Percentiles rank a stretch among this genome's conserved stretches.
These are phyloP conservation scores for Limonium bicolor DNA, from an alignment of 148 eudicot genomes.

Conservation along the genomic window DNA sequence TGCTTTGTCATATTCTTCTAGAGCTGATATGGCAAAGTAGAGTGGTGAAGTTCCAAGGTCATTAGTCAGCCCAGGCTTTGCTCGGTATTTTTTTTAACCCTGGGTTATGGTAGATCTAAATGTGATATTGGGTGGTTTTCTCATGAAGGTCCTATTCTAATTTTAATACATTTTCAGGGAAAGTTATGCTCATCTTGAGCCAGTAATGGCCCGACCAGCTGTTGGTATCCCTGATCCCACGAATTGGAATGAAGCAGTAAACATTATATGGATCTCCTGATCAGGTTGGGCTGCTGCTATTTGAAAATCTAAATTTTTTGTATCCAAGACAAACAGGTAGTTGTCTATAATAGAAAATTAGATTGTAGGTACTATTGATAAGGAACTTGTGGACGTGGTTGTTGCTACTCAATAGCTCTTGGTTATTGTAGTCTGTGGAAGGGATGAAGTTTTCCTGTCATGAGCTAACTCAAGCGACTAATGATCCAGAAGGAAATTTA, in stretches of 20 bases:
- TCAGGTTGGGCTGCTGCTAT: not conserved
- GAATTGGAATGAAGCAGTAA: slow-evolving; percentile 97
- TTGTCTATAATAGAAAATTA: too few species aligned
- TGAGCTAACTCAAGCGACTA: too few species aligned
- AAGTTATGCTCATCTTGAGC: slow-evolving; percentile 44
- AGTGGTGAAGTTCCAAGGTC: slow-evolving; percentile 84
- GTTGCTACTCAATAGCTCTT: too few species aligned
- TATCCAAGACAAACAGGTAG: too few species aligned
- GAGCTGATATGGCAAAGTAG: slow-evolving; percentile 78
- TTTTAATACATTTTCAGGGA: slow-evolving; percentile 30
- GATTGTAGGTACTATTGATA: too few species aligned
- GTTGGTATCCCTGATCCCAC: slow-evolving; percentile 47
- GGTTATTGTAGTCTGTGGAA: slow-evolving; percentile 88
- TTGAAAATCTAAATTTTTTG: not conserved
- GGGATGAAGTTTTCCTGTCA: slow-evolving; percentile 93
- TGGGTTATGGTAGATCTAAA: not conserved
- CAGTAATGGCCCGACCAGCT: slow-evolving; percentile 25
- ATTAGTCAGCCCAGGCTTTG: slow-evolving; percentile 43
- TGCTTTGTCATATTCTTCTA: too few species aligned
- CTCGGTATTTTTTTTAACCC: slow-evolving; percentile 28
- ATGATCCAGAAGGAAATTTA: too few species aligned
- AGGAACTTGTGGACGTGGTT: too few species aligned
- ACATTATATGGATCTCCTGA: slow-evolving; percentile 83
- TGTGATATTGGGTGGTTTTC: not conserved
- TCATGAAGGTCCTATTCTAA: not conserved